Evolutionary conservation across 1,284 basidiomycete species (phyloP), one percentile per base, ranked within the genome.

Genomic region (Cerrena zonata): DNA sequence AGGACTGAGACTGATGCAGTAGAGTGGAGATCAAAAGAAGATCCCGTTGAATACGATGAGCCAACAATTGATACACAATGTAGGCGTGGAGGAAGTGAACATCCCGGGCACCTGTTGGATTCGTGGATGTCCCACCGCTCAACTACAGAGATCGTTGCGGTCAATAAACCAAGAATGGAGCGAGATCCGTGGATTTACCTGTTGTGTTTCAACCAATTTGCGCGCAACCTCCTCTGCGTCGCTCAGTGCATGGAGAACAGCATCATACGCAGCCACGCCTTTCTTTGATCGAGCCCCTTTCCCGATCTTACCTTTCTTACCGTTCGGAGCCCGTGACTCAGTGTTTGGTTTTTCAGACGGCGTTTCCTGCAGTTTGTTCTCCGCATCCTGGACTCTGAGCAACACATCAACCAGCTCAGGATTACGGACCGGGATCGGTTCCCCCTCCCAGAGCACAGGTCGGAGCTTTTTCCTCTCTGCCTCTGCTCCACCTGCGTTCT

Each of bases 321-420:
- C 53, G 53, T 62, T 63, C 53, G 61, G 39, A 51, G 50, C 53
- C 41, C 23, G 3, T 15, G 7, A 23, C 10, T 42, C 41, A n/a
- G 41, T 15, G 19, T 19, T 10, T 30, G 49, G 47, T 53, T 58
- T 65, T 23, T 56, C 63, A 47, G 65, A 65, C 5, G 54, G 50
- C 34, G 65, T 62, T 23, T 63, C 64, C 56, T 61, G 67, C 49
- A 85, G 66, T 57, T 73, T 78, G 48, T 69, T 69, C 60, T 94
- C 81, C 2, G 88, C 91, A 12, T 86, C 81, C 61, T 94, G 89
- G 2, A 95, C 89, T 59, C 82, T 86, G 53, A 91, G 68, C 54
- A 97, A 73, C 18, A 89, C 89, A 60, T 90, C 89, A 46, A 97
- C 92, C 46, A 99, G 72, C 70, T 99, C 94, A 0, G 93, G 91